Evolutionary conservation across 2,329 filamentous ascomycete genomes (phyloP), one percentile per base, ranked within the genome.

Genomic region (Fusarium sp.): DNA sequence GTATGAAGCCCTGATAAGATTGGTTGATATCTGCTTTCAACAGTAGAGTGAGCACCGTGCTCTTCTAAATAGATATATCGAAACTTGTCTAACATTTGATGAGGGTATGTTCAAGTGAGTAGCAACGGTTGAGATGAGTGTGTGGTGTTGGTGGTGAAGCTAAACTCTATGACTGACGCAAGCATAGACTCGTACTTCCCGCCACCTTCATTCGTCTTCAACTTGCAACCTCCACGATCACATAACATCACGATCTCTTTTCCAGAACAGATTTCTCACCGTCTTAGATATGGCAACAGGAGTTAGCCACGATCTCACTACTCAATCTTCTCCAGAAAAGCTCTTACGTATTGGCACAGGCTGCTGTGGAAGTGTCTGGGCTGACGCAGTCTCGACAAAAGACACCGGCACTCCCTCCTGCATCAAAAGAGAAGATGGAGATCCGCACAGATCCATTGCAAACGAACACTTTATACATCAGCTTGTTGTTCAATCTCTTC

Each of bases 391-490:
- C 62, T 69, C 42, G 13, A 61, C 36, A 20, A 20, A 55, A n/a
- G 51, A 32, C 3, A 30, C 22, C 8, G 36, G 47, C 22, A 44
- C 34, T 6, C 47, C 54, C n/a, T 52, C 72, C 13, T 75, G 66
- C n/a, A 73, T 75, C 50, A 75, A 75, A 28, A 74, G 67, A 39
- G 70, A 71, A 42, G 70, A 76, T 10, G 67, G 64, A 2, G 59
- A 66, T 2, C 60, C 73, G 6, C 59, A 60, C 4, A 39, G 70
- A 18, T 75, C 73, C 26, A 38, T 76, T 7, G 32, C 32, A 15
- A 73, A 76, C 4, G 73, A 76, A n/a, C 71, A 70, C n/a, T 57
- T 59, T 20, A 59, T 75, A 9, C 74, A 74, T 48, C 48, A 65
- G 4, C 42, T 56, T 4, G 54, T 70, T 20, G 44, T 47, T 13